Conservation (phyloP, 495 filamentous ascomycete species). For the Aspergillus kassunensis region DNA sequence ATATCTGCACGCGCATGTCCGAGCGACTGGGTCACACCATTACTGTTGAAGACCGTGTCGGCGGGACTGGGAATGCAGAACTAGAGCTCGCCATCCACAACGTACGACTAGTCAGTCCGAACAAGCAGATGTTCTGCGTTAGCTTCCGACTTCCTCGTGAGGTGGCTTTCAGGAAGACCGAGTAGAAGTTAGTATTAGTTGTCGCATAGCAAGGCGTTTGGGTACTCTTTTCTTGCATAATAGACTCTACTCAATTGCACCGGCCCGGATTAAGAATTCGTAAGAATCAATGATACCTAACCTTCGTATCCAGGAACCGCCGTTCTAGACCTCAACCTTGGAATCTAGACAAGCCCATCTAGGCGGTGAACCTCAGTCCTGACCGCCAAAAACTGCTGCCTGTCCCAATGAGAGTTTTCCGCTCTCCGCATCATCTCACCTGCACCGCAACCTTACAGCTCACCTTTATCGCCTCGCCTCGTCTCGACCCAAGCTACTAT, state of each 20-base stretch:
- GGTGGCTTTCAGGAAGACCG: slow-evolving; percentile 63
- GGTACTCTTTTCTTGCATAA: slow-evolving; percentile 4
- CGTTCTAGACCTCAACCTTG: too few relatives aligned
- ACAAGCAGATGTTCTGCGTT: slow-evolving; percentile 95
- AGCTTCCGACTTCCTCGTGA: slow-evolving; percentile 78
- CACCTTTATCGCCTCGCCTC: too few relatives aligned
- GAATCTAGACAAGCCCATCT: too few relatives aligned
- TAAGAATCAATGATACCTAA: too few relatives aligned
- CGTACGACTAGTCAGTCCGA: slow-evolving; percentile 84
- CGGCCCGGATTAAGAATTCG: not conserved
- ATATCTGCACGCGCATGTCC: slow-evolving; percentile 68
- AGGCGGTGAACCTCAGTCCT: too few relatives aligned
- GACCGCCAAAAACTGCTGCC: slow-evolving; percentile 17
- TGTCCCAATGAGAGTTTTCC: slow-evolving; percentile 16
- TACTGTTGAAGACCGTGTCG: slow-evolving; percentile 51
- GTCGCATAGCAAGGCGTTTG: slow-evolving; percentile 21
- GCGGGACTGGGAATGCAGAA: slow-evolving; percentile 38
- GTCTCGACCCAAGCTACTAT: not conserved
- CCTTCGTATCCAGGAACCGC: too few relatives aligned
- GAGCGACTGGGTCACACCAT: slow-evolving; percentile 58
- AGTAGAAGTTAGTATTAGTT: not conserved
- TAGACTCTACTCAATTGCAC: not conserved
- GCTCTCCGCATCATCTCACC: too few relatives aligned
- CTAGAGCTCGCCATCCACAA: slow-evolving; percentile 64
- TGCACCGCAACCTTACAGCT: not conserved